Evolutionary conservation across 2,329 filamentous ascomycete genomes (phyloP).

Genomic region (Keithomyces neogunnii): DNA sequence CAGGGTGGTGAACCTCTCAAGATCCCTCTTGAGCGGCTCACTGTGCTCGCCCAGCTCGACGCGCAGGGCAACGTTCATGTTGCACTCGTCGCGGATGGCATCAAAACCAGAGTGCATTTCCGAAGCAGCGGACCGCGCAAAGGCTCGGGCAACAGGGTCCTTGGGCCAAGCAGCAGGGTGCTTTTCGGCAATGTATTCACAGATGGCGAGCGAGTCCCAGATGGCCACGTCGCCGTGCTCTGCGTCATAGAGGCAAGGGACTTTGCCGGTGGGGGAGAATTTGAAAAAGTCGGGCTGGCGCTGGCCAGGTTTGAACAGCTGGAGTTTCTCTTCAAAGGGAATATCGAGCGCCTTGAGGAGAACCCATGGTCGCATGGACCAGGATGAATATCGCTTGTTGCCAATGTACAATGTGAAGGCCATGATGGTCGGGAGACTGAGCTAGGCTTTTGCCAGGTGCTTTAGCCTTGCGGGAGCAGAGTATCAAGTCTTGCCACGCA

Average conservation of each 20-base stretch:
- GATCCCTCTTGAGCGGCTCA: slow-evolving; percentile 23
- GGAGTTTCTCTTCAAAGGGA: slow-evolving; percentile 31
- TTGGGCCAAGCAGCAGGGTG: slow-evolving; percentile 34
- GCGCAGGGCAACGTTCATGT: slow-evolving; percentile 32
- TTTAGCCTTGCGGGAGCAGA: too few relatives aligned
- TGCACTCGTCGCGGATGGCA: slow-evolving; percentile 31
- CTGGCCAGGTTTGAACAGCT: slow-evolving; percentile 21
- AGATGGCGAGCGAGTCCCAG: slow-evolving; percentile 40
- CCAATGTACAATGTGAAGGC: slow-evolving; percentile 28
- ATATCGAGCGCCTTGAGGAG: slow-evolving; percentile 33
- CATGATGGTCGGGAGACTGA: slow-evolving; percentile 7
- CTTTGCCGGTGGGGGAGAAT: slow-evolving; percentile 33
- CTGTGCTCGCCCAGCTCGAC: slow-evolving; percentile 22
- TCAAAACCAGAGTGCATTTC: slow-evolving; percentile 39
- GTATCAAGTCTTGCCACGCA: too few relatives aligned
- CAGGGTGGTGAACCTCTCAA: slow-evolving; percentile 26
- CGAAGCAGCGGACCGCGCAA: slow-evolving; percentile 33
- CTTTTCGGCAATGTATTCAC: slow-evolving; percentile 36
- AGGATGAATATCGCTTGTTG: slow-evolving; percentile 37
- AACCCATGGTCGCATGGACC: slow-evolving; percentile 38
- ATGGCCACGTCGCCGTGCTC: slow-evolving; percentile 20
- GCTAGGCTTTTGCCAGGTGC: too few relatives aligned
- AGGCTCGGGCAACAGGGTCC: slow-evolving; percentile 29
- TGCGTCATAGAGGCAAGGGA: slow-evolving; percentile 30
- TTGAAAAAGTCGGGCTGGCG: slow-evolving; percentile 24